phyloP scores from a whole-genome alignment of 495 filamentous ascomycete genomes.

The Neurospora sp. region DNA sequence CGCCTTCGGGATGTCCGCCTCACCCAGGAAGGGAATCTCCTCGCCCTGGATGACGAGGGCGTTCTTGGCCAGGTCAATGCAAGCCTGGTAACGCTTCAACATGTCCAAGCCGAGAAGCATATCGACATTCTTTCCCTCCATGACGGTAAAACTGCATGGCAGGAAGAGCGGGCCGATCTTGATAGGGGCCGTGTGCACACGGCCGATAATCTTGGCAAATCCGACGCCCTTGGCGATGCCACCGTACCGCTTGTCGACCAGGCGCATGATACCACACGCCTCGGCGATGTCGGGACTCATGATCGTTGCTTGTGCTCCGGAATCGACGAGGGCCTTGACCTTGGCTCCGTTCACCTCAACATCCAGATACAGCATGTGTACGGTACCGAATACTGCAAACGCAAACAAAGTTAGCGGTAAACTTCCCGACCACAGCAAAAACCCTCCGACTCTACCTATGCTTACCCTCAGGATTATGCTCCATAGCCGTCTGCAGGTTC shows the following conservation, averaged over 20 bases:
- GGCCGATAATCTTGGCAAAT: constrained; percentile 85
- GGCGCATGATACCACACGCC: constrained; percentile 88
- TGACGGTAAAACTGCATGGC: constrained; percentile 95
- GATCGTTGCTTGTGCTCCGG: constrained; percentile 94
- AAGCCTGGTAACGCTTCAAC: constrained; percentile 87
- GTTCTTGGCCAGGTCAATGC: constrained; percentile 72
- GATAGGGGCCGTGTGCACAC: constrained; percentile 88
- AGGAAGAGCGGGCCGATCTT: constrained; percentile 83
- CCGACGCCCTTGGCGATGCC: constrained; percentile 90
- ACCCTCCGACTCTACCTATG: not conserved
- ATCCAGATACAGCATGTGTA: constrained; percentile 93
- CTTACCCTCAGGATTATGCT: constrained; percentile 89
- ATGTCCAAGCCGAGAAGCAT: constrained; percentile 91
- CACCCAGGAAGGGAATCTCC: constrained; percentile 80
- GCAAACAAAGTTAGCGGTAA: not conserved
- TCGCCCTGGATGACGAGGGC: constrained; percentile 78
- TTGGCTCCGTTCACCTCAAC: constrained; percentile 87
- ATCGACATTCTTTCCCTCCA: constrained; percentile 98
- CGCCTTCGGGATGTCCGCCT: constrained; percentile 83
- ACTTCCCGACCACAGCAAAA: not conserved
- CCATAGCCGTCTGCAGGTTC: constrained; percentile 90
- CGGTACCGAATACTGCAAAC: constrained; percentile 69
- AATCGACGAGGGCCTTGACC: constrained; percentile 96
- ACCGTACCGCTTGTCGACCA: constrained; percentile 85
- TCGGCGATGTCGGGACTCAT: constrained; percentile 93